Evolutionary conservation across 331 rosid genomes (phyloP), one percentile per base, ranked within the genome.

Genomic region (Saraca asoca): DNA sequence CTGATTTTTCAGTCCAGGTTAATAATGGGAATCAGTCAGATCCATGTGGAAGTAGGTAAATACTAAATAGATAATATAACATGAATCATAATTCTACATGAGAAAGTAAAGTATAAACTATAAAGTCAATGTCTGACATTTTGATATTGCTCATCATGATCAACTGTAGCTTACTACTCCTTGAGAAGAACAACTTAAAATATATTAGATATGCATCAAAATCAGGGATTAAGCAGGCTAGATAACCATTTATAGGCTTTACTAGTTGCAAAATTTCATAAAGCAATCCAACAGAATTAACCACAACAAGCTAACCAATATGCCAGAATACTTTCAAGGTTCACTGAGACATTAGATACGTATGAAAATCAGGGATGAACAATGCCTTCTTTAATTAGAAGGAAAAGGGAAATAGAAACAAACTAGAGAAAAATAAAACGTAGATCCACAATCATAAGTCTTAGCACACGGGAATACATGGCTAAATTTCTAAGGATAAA

Each of bases 21-120:
- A 69, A 60, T 12, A 53, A 75, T 34, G 64, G 45, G 53, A 46
- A 58, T 58, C 59, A 69, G 57, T 54, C 50, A 62, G 43, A 52
- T 20, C 58, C 44, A 13, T 70, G 9, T 55, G 45, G 24, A 58
- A 42, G 64, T 12, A 39, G 46, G n/a, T 29, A 7, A n/a, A 49
- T 69, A 62, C 11, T 39, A 61, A 64, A 57, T 7, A 38, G 13
- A 60, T n/a, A 24, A 48, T 5, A 57, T 34, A 31, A 52, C 64
- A 64, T 45, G 31, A 24, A 24, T 24, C 31, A 24, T 24, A 24
- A 24, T 24, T 24, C 33, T 0, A 7, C 56, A 51, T 50, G 43
- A 35, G 9, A 48, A 42, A 56, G 19, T 12, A 41, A 14, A 19
- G 35, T 49, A 10, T 45, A 41, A 14, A 19, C 24, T 49, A 10